phyloP scores from a whole-genome alignment of 2,329 filamentous ascomycete genomes.

The Scedosporium aurantiacum region DNA sequence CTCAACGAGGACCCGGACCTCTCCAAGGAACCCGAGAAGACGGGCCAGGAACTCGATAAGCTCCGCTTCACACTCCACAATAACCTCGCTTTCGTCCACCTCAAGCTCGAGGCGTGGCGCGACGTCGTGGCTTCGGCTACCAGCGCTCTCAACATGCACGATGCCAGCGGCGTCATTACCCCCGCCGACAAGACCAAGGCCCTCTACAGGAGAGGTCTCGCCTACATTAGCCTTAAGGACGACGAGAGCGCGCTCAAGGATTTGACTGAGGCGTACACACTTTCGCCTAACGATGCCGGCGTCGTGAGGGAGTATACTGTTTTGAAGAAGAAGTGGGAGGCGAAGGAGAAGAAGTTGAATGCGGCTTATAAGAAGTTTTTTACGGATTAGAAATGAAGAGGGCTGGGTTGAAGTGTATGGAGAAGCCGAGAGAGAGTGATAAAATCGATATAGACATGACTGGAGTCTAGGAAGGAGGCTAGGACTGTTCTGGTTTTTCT shows the following conservation, averaged over 20 bases:
- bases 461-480: background rate
- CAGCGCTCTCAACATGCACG: slow-evolving; percentile 55
- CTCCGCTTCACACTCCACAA: slow-evolving; percentile 79
- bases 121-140: slow-evolving; percentile 61
- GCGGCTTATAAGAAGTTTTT: slow-evolving; percentile 92
- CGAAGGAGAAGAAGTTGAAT: slow-evolving; percentile 77
- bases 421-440: background rate
- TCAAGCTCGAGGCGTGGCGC: slow-evolving; percentile 64
- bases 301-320: slow-evolving; percentile 63
- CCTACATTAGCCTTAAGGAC: slow-evolving; percentile 67
- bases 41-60: slow-evolving; percentile 54
- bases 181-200: slow-evolving; percentile 83
- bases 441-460: background rate
- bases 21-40: slow-evolving; percentile 59
- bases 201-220: slow-evolving; percentile 69
- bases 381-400: slow-evolving; percentile 24
- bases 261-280: slow-evolving; percentile 62
- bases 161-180: slow-evolving; percentile 33
- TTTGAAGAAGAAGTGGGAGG: slow-evolving; percentile 68
- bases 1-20: slow-evolving; percentile 72
- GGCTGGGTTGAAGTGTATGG: background rate
- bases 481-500: background rate
- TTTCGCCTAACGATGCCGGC: slow-evolving; percentile 64
- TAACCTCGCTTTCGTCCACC: slow-evolving; percentile 76
- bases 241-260: slow-evolving; percentile 71